phyloP scores from a whole-genome alignment of 371 early-diverging fungal genomes.

The Rhizopus sp. region DNA sequence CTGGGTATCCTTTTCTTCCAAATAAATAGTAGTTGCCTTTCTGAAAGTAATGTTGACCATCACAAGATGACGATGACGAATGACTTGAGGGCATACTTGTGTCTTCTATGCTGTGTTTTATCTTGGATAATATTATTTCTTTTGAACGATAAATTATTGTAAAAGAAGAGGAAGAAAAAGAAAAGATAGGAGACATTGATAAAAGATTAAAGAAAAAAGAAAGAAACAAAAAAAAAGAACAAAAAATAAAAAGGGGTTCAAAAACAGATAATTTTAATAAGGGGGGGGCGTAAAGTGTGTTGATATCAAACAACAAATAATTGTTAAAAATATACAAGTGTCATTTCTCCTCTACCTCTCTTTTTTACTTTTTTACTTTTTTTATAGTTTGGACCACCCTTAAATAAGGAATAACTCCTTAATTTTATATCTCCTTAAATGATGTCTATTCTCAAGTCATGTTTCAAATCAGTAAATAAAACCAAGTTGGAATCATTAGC shows the following conservation, averaged over 20 bases:
- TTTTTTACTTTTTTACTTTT: conserved; percentile 7
- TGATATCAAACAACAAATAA: not conserved
- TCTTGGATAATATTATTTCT: conserved; percentile 7
- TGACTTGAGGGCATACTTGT: conserved; percentile 8
- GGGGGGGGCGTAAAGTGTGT: not conserved
- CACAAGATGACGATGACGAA: conserved; percentile 8
- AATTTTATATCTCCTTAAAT: conserved; percentile 10
- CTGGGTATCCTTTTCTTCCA: conserved; percentile 52
- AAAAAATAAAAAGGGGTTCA: conserved; percentile 9
- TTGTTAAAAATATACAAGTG: too few relatives aligned
- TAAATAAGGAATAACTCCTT: not conserved
- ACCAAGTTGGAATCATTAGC: conserved; percentile 14
- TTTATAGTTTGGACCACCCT: conserved; percentile 5
- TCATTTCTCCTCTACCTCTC: too few relatives aligned
- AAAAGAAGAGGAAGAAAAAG: conserved; percentile 4
- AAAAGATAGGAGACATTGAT: conserved; percentile 8
- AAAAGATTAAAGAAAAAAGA: conserved; percentile 12
- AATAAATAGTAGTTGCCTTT: conserved; percentile 51
- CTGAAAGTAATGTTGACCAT: conserved; percentile 36
- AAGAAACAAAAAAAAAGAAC: conserved; percentile 3
- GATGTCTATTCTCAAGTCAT: conserved; percentile 10
- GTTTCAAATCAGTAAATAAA: conserved; percentile 23
- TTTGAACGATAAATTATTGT: conserved; percentile 14
- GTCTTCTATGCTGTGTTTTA: not conserved
- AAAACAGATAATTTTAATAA: conserved; percentile 5